These are phyloP conservation scores for Sugiyamaella paludigena DNA, from an alignment of 1,139 yeast genomes.

Conservation along the genomic window DNA sequence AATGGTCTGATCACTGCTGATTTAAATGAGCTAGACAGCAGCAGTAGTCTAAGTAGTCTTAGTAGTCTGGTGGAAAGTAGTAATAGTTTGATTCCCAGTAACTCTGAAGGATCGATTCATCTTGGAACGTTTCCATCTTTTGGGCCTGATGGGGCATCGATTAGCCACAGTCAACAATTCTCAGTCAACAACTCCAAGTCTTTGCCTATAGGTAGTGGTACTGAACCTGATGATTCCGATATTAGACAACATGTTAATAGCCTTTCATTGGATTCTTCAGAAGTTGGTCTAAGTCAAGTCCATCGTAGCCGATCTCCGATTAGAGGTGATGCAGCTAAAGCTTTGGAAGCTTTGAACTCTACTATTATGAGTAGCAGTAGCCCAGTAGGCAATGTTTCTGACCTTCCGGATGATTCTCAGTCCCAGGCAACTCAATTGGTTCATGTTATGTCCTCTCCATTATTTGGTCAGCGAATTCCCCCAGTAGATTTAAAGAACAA, in stretches of 20 bases:
- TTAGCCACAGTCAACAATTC: too few relatives aligned
- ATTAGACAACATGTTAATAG: too few relatives aligned
- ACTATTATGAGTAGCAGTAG: background rate
- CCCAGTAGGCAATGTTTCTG: constrained; percentile 4
- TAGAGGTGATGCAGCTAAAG: constrained; percentile 10
- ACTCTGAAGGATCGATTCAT: background rate
- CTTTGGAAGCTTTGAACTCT: constrained; percentile 6
- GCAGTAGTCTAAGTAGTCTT: too few relatives aligned
- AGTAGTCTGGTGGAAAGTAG: too few relatives aligned
- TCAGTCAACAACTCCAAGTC: too few relatives aligned
- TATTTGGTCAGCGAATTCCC: background rate
- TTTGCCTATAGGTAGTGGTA: too few relatives aligned
- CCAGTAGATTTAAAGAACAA: background rate
- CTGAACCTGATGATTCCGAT: too few relatives aligned
- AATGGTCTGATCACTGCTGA: too few relatives aligned
- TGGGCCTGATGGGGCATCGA: background rate
- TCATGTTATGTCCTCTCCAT: background rate
- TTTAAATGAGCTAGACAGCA: too few relatives aligned
- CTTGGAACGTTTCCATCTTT: constrained; percentile 11
- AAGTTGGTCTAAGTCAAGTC: too few relatives aligned
- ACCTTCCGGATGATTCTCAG: background rate
- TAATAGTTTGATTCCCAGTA: too few relatives aligned
- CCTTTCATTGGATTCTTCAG: too few relatives aligned
- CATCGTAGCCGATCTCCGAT: constrained; percentile 2
- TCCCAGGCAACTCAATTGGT: constrained; percentile 13